Base-by-base conservation (phyloP, 1,284 basidiomycete species). In the Cerioporus squamosus region DNA sequence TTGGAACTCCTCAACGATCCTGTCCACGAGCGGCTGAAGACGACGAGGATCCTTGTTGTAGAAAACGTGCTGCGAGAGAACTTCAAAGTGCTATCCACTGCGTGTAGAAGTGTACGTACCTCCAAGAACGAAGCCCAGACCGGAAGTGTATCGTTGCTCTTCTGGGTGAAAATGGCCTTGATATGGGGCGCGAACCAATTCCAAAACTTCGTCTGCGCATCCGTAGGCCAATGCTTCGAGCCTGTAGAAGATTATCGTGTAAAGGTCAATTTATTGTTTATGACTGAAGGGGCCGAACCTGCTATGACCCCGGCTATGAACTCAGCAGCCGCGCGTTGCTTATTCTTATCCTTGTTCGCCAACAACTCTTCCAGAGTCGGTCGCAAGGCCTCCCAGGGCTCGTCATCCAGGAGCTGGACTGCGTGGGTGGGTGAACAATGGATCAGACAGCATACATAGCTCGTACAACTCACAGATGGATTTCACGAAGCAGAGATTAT, bases 301-400 rank as follows among this genome's bases (percentile, higher is more conserved):
- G 81, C 81, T 44, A 96, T 79, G n/a, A 91, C 64, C 56, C 93
- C 95, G 7, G 90, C 90, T 7, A 96, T 70, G 44, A 97, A 78
- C 75, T 98, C 95, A 10, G 93, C 93, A 4, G 93, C 88, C 1
- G 93, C 94, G 39, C 95, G 83, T 68, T 95, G 94, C 75, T 94
- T 92, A 75, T 97, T 86, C 65, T 87, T 84, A 61, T 90, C 88
- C 50, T 83, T 80, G 61, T 87, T 77, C 8, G 70, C 70, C 17
- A 90, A 74, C 14, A 90, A 69, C 18, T 76, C 75, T 60, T 87
- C 84, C 20, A 89, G 66, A 1, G 78, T 79, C 1, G 84, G 83
- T 61, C 75, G 78, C 58, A 90, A 70, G 1, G 78, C 77, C 54
- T 81, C 77, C 49, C 88, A 82, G 12, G 87, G 86, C 61, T 84